These are phyloP conservation scores for Isabelozyma pseudorhagii DNA, from an alignment of 805 yeast genomes.

Conservation along the genomic window DNA sequence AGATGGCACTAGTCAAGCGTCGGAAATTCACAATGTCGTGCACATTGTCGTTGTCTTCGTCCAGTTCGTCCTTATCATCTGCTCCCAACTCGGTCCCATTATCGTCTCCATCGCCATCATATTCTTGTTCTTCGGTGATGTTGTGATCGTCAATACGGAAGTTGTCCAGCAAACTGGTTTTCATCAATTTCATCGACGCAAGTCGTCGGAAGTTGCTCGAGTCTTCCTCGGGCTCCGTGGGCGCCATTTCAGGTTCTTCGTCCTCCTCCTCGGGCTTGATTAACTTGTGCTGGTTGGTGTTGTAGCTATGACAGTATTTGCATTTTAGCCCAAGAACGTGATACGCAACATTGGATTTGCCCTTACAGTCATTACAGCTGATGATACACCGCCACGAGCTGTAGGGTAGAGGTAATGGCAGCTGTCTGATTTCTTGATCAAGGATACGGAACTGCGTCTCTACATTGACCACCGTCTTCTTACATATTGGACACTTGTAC, in stretches of 20 bases:
- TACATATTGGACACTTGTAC: slow-evolving; percentile 90
- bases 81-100: slow-evolving; percentile 2
- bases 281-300: slow-evolving; percentile 70
- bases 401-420: slow-evolving; percentile 79
- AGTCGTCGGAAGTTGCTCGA: slow-evolving; percentile 6
- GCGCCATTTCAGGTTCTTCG: slow-evolving; percentile 22
- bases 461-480: slow-evolving; percentile 80
- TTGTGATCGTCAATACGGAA: slow-evolving; percentile 34
- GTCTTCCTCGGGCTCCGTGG: slow-evolving; percentile 1
- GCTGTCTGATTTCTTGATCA: slow-evolving; percentile 76
- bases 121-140: slow-evolving; percentile 13
- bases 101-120: slow-evolving; percentile 19
- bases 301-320: slow-evolving; percentile 82
- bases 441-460: slow-evolving; percentile 83
- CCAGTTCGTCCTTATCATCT: slow-evolving; percentile 8
- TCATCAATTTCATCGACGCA: slow-evolving; percentile 26
- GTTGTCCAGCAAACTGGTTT: slow-evolving; percentile 34
- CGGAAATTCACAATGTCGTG: slow-evolving; percentile 23
- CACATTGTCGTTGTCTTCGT: slow-evolving; percentile 16
- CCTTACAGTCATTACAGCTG: slow-evolving; percentile 84
- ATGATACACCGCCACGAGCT: slow-evolving; percentile 71
- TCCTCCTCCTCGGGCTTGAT: slow-evolving; percentile 62
- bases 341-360: slow-evolving; percentile 69
- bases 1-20: slow-evolving; percentile 16
- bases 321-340: slow-evolving; percentile 88